These are phyloP conservation scores for Xylaria scruposa DNA, from an alignment of 495 filamentous ascomycete genomes.

Conservation along the genomic window DNA sequence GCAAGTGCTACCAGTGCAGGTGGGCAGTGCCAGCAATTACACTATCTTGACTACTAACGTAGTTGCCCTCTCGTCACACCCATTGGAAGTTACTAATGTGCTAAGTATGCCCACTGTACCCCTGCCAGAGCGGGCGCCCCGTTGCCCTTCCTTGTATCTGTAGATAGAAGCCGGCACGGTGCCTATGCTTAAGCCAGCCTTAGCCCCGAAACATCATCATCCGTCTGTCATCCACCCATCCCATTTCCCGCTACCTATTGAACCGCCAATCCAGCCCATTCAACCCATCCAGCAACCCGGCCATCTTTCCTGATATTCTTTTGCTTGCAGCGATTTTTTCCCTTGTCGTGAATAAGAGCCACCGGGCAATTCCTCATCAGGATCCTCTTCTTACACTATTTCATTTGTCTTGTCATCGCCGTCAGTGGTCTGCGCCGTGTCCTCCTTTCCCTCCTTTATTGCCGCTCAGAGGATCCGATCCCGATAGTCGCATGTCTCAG, in stretches of 20 bases:
- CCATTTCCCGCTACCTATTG: slow-evolving; percentile 19
- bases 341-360: not conserved
- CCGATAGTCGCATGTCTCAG: slow-evolving; percentile 27
- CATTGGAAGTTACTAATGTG: no score
- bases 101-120: not conserved
- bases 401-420: slow-evolving; percentile 22
- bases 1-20: not conserved
- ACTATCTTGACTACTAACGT: not conserved
- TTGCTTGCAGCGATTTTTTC: slow-evolving; percentile 10
- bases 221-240: slow-evolving; percentile 27
- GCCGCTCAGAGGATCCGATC: slow-evolving; percentile 12
- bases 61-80: not conserved
- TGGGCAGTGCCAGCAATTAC: slow-evolving; percentile 15
- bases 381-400: slow-evolving; percentile 7
- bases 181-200: slow-evolving; percentile 15
- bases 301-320: slow-evolving; percentile 23
- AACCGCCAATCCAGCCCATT: slow-evolving; percentile 27
- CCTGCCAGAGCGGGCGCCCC: not conserved
- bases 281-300: slow-evolving; percentile 11
- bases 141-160: not conserved
- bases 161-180: slow-evolving; percentile 13
- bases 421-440: slow-evolving; percentile 18
- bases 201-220: slow-evolving; percentile 29
- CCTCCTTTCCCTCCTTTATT: slow-evolving; percentile 22
- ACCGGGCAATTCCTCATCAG: not conserved